Percentiles rank a stretch among this genome's conserved stretches.
Evolutionary conservation across 352 stramenopile species (phyloP).

Genomic region (Phytopythium boreale): DNA sequence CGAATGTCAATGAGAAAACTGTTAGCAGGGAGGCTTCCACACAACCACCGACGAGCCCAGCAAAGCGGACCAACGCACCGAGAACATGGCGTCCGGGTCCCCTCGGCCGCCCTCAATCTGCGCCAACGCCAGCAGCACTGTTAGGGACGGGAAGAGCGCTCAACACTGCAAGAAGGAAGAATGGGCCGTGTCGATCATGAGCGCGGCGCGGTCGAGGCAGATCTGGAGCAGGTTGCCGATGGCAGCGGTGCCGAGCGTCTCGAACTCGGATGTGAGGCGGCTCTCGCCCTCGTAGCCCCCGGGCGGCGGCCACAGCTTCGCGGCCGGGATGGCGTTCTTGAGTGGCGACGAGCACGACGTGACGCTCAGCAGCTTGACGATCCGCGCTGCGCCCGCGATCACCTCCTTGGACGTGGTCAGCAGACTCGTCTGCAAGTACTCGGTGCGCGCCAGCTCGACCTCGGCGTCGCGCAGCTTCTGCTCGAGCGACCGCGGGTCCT

Average conservation of each 20-base stretch:
- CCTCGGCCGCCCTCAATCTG: conserved; percentile 65
- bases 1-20: not conserved
- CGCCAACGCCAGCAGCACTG: not conserved
- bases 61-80: conserved; percentile 10
- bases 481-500: conserved; percentile 69
- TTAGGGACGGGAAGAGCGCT: not conserved
- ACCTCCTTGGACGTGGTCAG: conserved; percentile 79
- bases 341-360: conserved; percentile 61
- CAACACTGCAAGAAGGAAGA: conserved; percentile 1
- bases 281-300: conserved; percentile 46
- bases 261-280: conserved; percentile 60
- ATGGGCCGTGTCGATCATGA: conserved; percentile 74
- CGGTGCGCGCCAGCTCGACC: conserved; percentile 57
- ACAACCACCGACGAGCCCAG: not conserved
- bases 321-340: conserved; percentile 55
- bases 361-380: conserved; percentile 75
- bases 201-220: conserved; percentile 61
- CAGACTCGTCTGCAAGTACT: conserved; percentile 61
- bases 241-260: conserved; percentile 55
- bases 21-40: not conserved
- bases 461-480: conserved; percentile 69
- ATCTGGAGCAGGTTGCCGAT: conserved; percentile 67
- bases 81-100: conserved; percentile 66
- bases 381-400: conserved; percentile 53
- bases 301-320: conserved; percentile 57